Evolutionary conservation across 2,329 filamentous ascomycete species (phyloP), one percentile per base, ranked within the genome.

Genomic region (Chrysoporthe austroafricana): DNA sequence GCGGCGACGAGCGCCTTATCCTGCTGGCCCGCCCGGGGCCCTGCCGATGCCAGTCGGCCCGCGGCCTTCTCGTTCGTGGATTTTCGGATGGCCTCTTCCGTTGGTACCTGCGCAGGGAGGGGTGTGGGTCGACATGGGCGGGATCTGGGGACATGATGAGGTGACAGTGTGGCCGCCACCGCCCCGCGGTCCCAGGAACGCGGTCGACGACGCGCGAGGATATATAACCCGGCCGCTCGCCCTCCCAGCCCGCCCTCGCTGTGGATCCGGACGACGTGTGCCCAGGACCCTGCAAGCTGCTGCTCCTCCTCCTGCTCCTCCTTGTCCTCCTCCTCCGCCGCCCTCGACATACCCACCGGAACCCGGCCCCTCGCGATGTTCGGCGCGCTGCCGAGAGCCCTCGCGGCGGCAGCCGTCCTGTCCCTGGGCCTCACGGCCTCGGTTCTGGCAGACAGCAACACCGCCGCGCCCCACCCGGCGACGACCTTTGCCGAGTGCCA

Each of bases 401-500:
- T 68, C 64, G 68, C 70, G 71, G 62, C 68, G 69, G 26, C 26
- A 26, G 50, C 56, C 18, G 54, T 69, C 7, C 39, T 62, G 18
- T 42, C 48, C 26, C 62, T 69, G 26, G 43, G 65, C 21, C 4
- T 67, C 42, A 36, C 62, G 54, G 39, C 34, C 44, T 46, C 62
- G 21, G 70, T 72, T 66, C 39, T 72, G 61, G 67, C 64, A 50
- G 63, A 65, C 39, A 52, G 39, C 56, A 57, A 69, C 48, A 62
- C 67, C 26, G 66, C 61, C 5, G 67, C 69, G 3, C 64, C 62
- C 2, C 44, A 54, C 59, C 76, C 76, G 13, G 74, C 72, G 13
- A 71, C 72, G 60, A 78, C 73, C 46, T 78, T 74, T 63, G 70
- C 70, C 14, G 70, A 73, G 63, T 79, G 77, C 64, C 77, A 79